Evolutionary conservation across 2,329 filamentous ascomycete genomes (phyloP).

Genomic region (Colletotrichum nymphaeae): DNA sequence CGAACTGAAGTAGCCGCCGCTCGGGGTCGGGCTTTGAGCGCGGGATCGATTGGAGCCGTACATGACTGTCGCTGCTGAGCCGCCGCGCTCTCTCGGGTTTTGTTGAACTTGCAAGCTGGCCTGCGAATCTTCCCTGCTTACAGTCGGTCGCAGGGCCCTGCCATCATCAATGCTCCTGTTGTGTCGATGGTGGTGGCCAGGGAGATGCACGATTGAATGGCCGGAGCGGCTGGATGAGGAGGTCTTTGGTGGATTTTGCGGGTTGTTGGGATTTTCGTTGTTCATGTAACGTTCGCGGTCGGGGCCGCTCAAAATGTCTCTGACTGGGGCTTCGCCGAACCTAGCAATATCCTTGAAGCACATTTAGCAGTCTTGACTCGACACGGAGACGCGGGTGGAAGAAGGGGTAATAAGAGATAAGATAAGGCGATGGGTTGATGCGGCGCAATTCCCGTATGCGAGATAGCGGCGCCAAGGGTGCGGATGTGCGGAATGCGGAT

Average conservation of each 20-base stretch:
- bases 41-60: conserved; percentile 63
- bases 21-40: conserved; percentile 85
- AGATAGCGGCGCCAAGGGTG: conserved; percentile 31
- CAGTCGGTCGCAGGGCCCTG: conserved; percentile 75
- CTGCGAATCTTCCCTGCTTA: conserved; percentile 80
- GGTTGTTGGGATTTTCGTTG: conserved; percentile 53
- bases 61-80: conserved; percentile 53
- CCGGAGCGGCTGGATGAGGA: conserved; percentile 71
- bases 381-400: conserved; percentile 8
- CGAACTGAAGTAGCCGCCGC: conserved; percentile 66
- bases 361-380: conserved; percentile 35
- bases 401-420: conserved; percentile 32
- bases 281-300: conserved; percentile 75
- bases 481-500: conserved; percentile 26
- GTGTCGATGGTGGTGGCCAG: conserved; percentile 73
- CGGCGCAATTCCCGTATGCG: conserved; percentile 33
- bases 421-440: conserved; percentile 28
- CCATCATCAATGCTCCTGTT: conserved; percentile 77
- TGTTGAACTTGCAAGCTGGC: conserved; percentile 53
- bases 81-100: conserved; percentile 64
- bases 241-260: conserved; percentile 67
- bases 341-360: conserved; percentile 74
- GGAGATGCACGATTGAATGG: conserved; percentile 72
- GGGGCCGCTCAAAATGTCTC: conserved; percentile 74
- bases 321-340: conserved; percentile 82